Evolutionary conservation across 768 basidiomycete species (phyloP).

Genomic region (Kwoniella mangroviensis): DNA sequence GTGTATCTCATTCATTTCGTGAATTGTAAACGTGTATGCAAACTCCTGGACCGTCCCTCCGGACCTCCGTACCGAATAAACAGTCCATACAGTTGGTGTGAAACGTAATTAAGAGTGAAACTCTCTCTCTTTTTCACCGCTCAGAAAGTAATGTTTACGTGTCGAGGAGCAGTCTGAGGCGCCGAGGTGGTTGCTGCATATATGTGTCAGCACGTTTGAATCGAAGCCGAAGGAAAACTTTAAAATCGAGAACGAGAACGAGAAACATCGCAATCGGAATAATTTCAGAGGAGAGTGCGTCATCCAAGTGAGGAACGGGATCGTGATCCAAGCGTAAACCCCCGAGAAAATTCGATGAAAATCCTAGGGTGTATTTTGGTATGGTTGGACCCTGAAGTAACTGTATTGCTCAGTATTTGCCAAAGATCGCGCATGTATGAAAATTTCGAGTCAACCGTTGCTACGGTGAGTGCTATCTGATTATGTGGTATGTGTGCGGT

Average conservation of each 20-base stretch:
- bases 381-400: not conserved
- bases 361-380: not conserved
- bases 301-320: not conserved
- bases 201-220: not conserved
- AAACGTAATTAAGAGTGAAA: not conserved
- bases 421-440: slow-evolving; percentile 1
- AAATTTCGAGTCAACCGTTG: not conserved
- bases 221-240: not conserved
- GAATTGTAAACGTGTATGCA: not conserved
- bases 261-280: not conserved
- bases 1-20: not conserved
- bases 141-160: not conserved
- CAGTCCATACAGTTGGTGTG: not conserved
- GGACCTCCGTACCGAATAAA: not conserved
- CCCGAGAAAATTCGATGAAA: not conserved
- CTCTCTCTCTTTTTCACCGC: not conserved
- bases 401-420: not conserved
- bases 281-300: not conserved
- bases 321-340: not conserved
- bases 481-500: not conserved
- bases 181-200: too few species aligned
- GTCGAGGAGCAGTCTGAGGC: not conserved
- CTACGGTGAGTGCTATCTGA: not conserved
- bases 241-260: too few species aligned
- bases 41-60: not conserved